Conservation (phyloP, 2,329 filamentous ascomycete species). For the Coniochaeta sp. region DNA sequence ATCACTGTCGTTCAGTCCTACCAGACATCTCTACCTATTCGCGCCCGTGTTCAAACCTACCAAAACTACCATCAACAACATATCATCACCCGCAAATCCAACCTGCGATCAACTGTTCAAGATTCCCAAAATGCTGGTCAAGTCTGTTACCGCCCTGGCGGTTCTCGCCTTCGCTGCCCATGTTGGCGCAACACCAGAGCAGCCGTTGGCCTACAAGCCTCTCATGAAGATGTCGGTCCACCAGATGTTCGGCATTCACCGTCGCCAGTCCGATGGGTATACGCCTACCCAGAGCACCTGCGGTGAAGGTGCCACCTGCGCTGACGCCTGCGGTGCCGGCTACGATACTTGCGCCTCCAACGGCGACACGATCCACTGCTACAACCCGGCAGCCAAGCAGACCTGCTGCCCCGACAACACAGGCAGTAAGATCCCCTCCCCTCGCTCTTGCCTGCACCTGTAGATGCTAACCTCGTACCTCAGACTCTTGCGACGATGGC, state of each 20-base stretch:
- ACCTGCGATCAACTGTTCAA: background rate
- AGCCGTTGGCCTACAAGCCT: conserved; percentile 27
- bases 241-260: conserved; percentile 32
- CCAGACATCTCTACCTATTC: background rate
- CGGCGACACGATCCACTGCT: conserved; percentile 50
- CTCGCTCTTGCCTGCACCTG: background rate
- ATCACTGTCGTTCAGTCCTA: background rate
- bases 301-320: conserved; percentile 42
- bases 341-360: conserved; percentile 42
- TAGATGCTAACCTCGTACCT: conserved; percentile 9
- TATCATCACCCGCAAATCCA: background rate
- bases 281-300: conserved; percentile 41
- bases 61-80: background rate
- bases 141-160: conserved; percentile 30
- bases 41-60: background rate
- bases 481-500: conserved; percentile 53
- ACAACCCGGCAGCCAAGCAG: conserved; percentile 42
- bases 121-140: conserved; percentile 32
- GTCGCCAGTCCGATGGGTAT: conserved; percentile 37
- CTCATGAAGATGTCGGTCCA: conserved; percentile 28
- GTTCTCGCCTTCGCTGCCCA: conserved; percentile 33
- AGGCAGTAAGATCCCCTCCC: conserved; percentile 43
- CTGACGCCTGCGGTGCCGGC: conserved; percentile 45
- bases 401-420: conserved; percentile 49
- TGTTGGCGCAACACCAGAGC: conserved; percentile 22